Base-by-base conservation (phyloP, 371 early-diverging fungal genomes). In the Phascolomyces articulosus region DNA sequence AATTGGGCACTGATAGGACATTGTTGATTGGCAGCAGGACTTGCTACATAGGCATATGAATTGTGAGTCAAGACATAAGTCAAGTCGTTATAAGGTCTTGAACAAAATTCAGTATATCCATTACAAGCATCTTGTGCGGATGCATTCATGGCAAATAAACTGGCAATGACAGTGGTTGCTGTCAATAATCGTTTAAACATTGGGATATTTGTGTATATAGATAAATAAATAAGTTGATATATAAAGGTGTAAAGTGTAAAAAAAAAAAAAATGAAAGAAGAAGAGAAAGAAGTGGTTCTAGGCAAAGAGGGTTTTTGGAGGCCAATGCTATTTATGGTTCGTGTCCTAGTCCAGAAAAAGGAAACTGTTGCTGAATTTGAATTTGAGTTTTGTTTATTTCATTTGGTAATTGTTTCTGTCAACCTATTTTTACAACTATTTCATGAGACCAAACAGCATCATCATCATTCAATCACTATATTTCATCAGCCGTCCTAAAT, bases 11-110 rank as follows among this genome's bases (percentile, higher is more conserved):
- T 65, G 27, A 92, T 81, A 31, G 81, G 66, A 62, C 82, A 83
- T 64, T 82, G 65, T 74, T 93, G 93, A 66, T 90, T 93, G 28
- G 87, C 81, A 3, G 91, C 91, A n/a, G 80, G 65, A 40, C 80
- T 86, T 11, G 69, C 71, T 13, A 71, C 64, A 58, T 63, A 77
- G 26, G 90, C 88, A 68, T 85, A 93, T 0, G 93, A 80, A 67
- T 93, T 93, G 75, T 93, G 93, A 8, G 93, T 90, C n/a, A 87
- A 70, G 1, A 86, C 67, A 54, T 80, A 89, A 2, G 88, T 79
- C 16, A 93, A 70, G 48, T 79, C 55, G 64, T 83, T 69, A 64
- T 88, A 91, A 4, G 72, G 65, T 66, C 79, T 82, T 58, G 75
- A 65, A 64, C 93, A 93, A n/a, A 87, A 79, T 56, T 85, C 85